Base-by-base conservation (phyloP, 108 stramenopile genomes). In the Fragilaria radians region DNA sequence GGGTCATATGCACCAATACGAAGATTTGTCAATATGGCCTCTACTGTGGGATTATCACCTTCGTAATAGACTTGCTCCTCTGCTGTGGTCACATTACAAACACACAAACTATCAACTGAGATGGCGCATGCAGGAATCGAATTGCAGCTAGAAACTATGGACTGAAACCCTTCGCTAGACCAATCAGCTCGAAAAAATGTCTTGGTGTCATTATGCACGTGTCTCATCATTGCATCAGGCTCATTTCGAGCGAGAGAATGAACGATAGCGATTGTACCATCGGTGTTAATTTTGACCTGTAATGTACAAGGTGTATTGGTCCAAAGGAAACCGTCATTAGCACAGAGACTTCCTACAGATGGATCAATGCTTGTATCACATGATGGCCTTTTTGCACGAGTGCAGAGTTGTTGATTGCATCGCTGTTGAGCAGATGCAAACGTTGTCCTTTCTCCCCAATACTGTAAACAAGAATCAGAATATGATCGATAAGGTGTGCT, bases 261-360 rank as follows among this genome's bases (percentile, higher is more conserved):
- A 7, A 89, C 82, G 28, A 81, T 34, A 0, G 73, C 78, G 0
- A 86, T 67, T 54, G 68, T 67, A 34, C 88, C 88, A 11, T 72
- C 65, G 17, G 66, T 36, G 59, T 71, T 68, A 32, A 89, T 70
- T 58, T 85, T 82, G 0, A 65, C 83, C 47, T 61, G 59, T 26
- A 85, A 48, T 14, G 33, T 14, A 50, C 88, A 89, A 3, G 36
- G 33, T 28, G 66, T 57, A 17, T 57, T 68, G 22, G 72, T 69
- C 87, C 87, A 88, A 21, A 32, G 54, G 26, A 29, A 23, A 18
- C 48, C 45, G 14, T 24, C 14, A 22, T 28, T 42, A 18, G 22
- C 22, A 22, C 52, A 52, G 26, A 26, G 25, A 4, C 18, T 23
- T 11, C 36, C 36, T 7, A 42, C 36, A 14, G 36, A 11, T 7